Evolutionary conservation across 2,329 filamentous ascomycete genomes (phyloP).

Genomic region (Aspergillus sp.): DNA sequence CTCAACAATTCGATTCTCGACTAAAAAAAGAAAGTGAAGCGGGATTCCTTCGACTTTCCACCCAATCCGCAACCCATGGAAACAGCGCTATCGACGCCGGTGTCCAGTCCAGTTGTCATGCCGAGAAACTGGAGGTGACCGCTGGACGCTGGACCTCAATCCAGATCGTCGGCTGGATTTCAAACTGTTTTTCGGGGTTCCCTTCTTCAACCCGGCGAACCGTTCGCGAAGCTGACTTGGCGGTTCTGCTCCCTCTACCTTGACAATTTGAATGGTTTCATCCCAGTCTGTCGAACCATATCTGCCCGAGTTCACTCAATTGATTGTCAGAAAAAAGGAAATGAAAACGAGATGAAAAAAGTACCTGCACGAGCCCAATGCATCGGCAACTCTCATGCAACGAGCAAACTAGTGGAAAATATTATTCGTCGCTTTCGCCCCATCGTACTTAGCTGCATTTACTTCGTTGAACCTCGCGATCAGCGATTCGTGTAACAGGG

Average conservation of each 20-base stretch:
- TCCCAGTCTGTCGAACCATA: not conserved
- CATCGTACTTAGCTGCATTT: slow-evolving; percentile 4
- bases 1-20: not conserved
- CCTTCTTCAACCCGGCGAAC: not conserved
- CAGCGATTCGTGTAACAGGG: slow-evolving; percentile 11
- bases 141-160: not conserved
- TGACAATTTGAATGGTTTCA: not conserved
- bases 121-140: not conserved
- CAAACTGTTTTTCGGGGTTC: not conserved
- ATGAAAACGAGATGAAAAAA: not conserved
- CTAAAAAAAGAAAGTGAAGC: slow-evolving; percentile 10
- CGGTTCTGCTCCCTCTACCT: not conserved
- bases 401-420: not conserved
- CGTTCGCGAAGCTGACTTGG: not conserved
- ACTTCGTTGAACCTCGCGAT: slow-evolving; percentile 5
- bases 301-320: not conserved
- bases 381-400: slow-evolving; percentile 6
- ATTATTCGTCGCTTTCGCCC: slow-evolving; percentile 1
- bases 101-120: not conserved
- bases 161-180: not conserved
- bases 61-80: not conserved
- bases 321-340: not conserved
- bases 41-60: slow-evolving; percentile 5
- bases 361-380: slow-evolving; percentile 8
- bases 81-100: not conserved